Conservation (phyloP, 305 asterid species). For the Fraxinus sp. region DNA sequence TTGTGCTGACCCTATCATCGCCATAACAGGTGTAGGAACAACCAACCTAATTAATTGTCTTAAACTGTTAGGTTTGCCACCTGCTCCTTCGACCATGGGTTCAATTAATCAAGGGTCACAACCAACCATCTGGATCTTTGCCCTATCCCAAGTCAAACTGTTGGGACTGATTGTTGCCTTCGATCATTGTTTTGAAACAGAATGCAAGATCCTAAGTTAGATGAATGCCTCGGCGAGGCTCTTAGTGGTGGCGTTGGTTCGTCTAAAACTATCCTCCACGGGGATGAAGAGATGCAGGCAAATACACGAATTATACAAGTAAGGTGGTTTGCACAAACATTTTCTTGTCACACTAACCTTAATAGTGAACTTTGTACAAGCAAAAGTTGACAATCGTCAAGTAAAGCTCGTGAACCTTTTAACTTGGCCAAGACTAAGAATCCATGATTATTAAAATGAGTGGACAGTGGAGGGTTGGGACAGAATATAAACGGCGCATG, state of each 20-base stretch:
- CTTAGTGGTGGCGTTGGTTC: not conserved
- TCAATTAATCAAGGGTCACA: not conserved
- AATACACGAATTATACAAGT: not conserved
- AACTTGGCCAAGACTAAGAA: not conserved
- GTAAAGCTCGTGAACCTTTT: not conserved
- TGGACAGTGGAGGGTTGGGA: slow-evolving; percentile 6
- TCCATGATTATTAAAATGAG: not conserved
- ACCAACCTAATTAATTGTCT: not conserved
- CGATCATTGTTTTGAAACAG: not conserved
- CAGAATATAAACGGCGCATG: slow-evolving; percentile 40
- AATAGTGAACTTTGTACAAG: not conserved
- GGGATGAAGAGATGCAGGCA: not conserved
- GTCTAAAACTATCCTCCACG: not conserved
- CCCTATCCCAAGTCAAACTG: not conserved
- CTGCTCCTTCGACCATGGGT: not conserved
- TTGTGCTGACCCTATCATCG: not conserved
- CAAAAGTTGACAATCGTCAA: not conserved
- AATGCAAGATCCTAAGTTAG: not conserved
- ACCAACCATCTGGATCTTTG: not conserved
- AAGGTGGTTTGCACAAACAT: not conserved
- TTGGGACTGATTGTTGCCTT: not conserved
- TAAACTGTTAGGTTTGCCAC: not conserved
- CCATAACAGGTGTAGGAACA: not conserved
- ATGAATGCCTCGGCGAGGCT: not conserved
- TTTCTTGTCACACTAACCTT: not conserved